These are phyloP conservation scores for Boletus tomentosulus DNA, from an alignment of 768 basidiomycete genomes.

Conservation along the genomic window DNA sequence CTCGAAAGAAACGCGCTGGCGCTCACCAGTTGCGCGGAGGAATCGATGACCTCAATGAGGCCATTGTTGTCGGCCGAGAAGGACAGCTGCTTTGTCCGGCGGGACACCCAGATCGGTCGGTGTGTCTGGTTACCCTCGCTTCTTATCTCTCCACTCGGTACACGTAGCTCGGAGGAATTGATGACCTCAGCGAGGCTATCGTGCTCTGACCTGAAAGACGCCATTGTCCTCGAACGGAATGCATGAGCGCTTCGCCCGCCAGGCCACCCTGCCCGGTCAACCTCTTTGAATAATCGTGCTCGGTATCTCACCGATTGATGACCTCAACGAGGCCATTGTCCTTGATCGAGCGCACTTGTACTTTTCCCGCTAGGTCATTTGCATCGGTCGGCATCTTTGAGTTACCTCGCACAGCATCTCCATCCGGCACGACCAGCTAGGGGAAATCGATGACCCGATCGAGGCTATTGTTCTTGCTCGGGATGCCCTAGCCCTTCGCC, in stretches of 20 bases:
- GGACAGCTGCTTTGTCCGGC: neutral
- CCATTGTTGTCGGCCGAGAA: neutral
- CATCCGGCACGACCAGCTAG: neutral
- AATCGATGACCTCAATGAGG: neutral
- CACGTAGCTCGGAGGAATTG: neutral
- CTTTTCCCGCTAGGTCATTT: neutral
- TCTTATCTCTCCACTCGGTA: neutral
- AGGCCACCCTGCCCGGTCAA: neutral
- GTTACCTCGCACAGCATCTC: neutral
- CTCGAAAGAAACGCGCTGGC: too few species aligned
- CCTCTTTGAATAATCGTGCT: neutral
- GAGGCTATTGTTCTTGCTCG: neutral
- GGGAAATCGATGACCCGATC: neutral
- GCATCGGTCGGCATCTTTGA: neutral
- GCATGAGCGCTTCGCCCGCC: too few species aligned
- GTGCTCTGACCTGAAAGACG: neutral
- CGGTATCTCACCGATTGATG: neutral
- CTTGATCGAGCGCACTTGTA: neutral
- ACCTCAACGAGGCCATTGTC: neutral
- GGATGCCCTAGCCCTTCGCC: neutral
- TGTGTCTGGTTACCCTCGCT: neutral
- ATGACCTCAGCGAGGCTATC: neutral
- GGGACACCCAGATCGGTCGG: neutral
- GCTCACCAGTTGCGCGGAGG: neutral
- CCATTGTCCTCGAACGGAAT: too few species aligned